A percentile compares a stretch with the other conserved stretches of the same genome.
Evolutionary conservation across 2,329 filamentous ascomycete genomes (phyloP).

Genomic region (Pseudogymnoascus sp.): DNA sequence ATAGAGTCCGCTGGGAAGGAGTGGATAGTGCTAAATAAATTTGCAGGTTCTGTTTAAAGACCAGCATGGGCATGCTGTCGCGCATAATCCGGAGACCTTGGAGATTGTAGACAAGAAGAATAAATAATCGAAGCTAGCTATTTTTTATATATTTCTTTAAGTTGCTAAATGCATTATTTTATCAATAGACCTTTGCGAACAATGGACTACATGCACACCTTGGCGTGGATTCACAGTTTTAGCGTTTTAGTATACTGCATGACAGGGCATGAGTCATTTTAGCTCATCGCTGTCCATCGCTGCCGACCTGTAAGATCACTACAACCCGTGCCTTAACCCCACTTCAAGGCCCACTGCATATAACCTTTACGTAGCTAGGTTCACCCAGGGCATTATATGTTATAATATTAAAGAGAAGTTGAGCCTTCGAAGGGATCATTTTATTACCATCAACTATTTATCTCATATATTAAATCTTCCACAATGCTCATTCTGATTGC

Average conservation of each 20-base stretch:
- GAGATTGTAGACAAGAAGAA: conserved; percentile 24
- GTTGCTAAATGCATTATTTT: not conserved
- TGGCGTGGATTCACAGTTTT: too few species aligned
- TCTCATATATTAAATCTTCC: not conserved
- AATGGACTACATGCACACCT: too few species aligned
- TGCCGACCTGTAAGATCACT: not conserved
- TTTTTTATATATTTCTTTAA: not conserved
- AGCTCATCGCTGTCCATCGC: not conserved
- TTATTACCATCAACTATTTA: not conserved
- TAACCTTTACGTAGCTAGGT: not conserved
- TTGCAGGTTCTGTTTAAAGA: conserved; percentile 32
- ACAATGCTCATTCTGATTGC: not conserved
- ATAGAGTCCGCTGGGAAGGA: not conserved
- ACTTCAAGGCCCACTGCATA: not conserved
- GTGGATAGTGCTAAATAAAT: not conserved
- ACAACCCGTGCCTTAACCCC: not conserved
- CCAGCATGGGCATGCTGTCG: conserved; percentile 33
- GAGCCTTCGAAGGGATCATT: not conserved
- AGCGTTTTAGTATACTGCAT: not conserved
- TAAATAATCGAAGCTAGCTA: not conserved
- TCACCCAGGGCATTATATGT: not conserved
- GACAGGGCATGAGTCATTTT: not conserved
- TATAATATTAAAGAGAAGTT: not conserved
- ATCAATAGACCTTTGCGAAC: too few species aligned
- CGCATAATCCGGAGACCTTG: conserved; percentile 33